Base-by-base conservation (phyloP, 2,329 filamentous ascomycete species). In the Fusarium sp. region DNA sequence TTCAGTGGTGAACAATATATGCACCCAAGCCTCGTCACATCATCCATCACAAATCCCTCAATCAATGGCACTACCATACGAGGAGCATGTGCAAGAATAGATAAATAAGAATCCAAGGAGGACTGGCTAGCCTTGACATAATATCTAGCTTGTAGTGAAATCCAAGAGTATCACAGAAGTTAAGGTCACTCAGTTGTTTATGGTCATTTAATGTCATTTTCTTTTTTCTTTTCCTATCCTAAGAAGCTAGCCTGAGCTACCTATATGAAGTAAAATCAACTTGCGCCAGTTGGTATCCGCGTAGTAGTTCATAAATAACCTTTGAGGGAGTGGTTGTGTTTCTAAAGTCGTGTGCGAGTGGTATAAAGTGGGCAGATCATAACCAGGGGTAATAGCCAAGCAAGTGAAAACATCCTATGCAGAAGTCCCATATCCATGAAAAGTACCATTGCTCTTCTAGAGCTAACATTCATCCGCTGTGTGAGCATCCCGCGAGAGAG, bases 401-500 rank as follows among this genome's bases (percentile, higher is more conserved):
- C 53, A 70, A 63, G 36, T 40, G 58, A 66, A 54, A 58, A 68
- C 31, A 42, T 64, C 45, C 22, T 49, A 64, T 50, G 43, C 49
- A 57, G 57, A 53, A 38, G 39, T 53, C 52, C 40, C 54, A 52
- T 46, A 57, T 45, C 58, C 58, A 63, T 72, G 63, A 52, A 68
- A 69, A 58, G 44, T 55, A 65, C 63, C 56, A 57, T 72, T 46
- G 72, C 72, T 74, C 72, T 59, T 73, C 66, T 73, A 58, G 72
- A 74, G 72, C 70, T 66, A 68, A 72, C 63, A 72, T 68, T 64
- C 69, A 71, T 73, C 68, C 70, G 71, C 69, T 74, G 71, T 74
- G 60, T 63, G 56, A 66, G 72, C 72, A 74, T 74, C 72, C 66
- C 72, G 72, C 68, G 72, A 73, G 72, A 74, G 72, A 74, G 72